These are phyloP conservation scores for Amanita thiersii DNA, from an alignment of 768 basidiomycete species.

Conservation along the genomic window DNA sequence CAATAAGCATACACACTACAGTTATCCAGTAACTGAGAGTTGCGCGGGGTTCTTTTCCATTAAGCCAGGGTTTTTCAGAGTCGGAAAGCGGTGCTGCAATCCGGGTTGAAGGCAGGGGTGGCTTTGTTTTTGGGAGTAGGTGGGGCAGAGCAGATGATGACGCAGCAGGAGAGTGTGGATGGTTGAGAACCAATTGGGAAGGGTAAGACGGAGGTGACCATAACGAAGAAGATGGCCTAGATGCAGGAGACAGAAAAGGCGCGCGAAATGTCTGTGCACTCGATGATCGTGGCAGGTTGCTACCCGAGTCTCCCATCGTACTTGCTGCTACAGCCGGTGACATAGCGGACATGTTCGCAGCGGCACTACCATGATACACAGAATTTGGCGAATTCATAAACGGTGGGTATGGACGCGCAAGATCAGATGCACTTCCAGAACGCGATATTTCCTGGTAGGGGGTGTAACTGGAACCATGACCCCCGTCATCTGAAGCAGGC, in stretches of 20 bases:
- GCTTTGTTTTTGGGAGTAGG: slow-evolving; percentile 21
- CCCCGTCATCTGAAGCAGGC: slow-evolving; percentile 17
- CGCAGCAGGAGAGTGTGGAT: slow-evolving; percentile 13
- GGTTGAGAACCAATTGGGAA: slow-evolving; percentile 13
- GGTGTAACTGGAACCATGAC: slow-evolving; percentile 13
- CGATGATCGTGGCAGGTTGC: slow-evolving; percentile 28
- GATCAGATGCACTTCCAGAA: slow-evolving; percentile 15
- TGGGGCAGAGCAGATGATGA: slow-evolving; percentile 14
- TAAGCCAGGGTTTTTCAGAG: slow-evolving; percentile 57
- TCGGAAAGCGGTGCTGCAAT: slow-evolving; percentile 42
- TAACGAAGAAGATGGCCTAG: slow-evolving; percentile 49
- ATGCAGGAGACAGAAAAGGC: slow-evolving; percentile 64
- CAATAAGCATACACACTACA: slow-evolving; percentile 43
- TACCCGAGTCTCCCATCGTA: slow-evolving; percentile 2
- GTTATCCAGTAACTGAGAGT: slow-evolving; percentile 38
- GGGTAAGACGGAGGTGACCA: slow-evolving; percentile 53
- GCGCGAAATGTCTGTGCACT: slow-evolving; percentile 51
- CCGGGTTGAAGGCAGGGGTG: slow-evolving; percentile 40
- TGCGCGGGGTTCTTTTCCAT: slow-evolving; percentile 26
- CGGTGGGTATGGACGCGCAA: slow-evolving; percentile 38
- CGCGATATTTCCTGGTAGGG: slow-evolving; percentile 12
- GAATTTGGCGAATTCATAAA: slow-evolving; percentile 31
- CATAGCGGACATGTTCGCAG: slow-evolving; percentile 23
- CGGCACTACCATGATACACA: slow-evolving; percentile 39
- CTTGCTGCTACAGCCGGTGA: slow-evolving; percentile 10